phyloP scores from a whole-genome alignment of 805 yeast species.

The Yamadazyma endophytica region DNA sequence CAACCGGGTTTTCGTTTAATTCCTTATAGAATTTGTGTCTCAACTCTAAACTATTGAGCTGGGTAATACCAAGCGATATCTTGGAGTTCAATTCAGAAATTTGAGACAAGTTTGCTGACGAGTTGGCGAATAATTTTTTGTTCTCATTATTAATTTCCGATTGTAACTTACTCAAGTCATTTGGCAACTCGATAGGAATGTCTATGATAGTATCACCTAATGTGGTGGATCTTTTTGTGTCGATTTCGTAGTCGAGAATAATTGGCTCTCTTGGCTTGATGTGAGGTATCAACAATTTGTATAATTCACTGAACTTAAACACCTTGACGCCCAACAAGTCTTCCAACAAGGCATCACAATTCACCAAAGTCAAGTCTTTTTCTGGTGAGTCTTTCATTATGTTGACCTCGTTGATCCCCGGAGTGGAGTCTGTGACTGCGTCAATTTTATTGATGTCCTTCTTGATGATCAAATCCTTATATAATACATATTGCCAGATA shows the following conservation, averaged over 20 bases:
- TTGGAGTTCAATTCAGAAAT: constrained; percentile 41
- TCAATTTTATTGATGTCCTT: constrained; percentile 29
- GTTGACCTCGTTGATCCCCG: constrained; percentile 13
- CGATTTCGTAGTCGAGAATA: constrained; percentile 65
- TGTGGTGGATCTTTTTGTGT: constrained; percentile 73
- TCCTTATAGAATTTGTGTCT: constrained; percentile 77
- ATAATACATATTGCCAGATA: constrained; percentile 74
- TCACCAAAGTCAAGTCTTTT: constrained; percentile 30
- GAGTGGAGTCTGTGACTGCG: constrained; percentile 29
- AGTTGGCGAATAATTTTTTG: constrained; percentile 37
- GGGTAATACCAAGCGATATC: constrained; percentile 46
- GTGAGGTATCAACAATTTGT: constrained; percentile 61
- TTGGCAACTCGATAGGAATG: constrained; percentile 46
- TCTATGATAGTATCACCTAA: constrained; percentile 80
- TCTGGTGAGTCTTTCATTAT: constrained; percentile 15
- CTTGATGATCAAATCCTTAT: constrained; percentile 50
- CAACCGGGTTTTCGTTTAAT: constrained; percentile 72
- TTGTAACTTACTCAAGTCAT: constrained; percentile 31
- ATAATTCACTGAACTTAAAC: constrained; percentile 66
- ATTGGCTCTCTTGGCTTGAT: constrained; percentile 84
- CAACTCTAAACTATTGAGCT: constrained; percentile 52
- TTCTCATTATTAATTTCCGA: constrained; percentile 32
- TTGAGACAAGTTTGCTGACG: constrained; percentile 41
- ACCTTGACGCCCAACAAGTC: constrained; percentile 46
- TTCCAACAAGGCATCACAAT: constrained; percentile 43